A percentile compares a stretch with the other conserved stretches of the same genome.
These are phyloP conservation scores for Pseudozyma hubeiensis DNA, from an alignment of 1,284 basidiomycete genomes.

Conservation along the genomic window DNA sequence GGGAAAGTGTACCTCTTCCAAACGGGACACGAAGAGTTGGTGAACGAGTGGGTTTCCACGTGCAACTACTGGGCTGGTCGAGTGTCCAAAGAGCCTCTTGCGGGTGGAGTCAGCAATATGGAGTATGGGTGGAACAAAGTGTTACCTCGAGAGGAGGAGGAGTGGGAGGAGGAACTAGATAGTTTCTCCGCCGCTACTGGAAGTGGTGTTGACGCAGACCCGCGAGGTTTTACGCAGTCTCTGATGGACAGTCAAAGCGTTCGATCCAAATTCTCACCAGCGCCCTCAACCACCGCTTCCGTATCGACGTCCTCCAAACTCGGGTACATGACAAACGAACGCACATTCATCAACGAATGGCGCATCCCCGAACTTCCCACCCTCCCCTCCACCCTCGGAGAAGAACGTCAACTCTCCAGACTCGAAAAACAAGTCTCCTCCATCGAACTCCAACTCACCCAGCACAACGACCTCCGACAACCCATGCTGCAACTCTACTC, in stretches of 20 bases:
- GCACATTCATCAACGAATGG: conserved; percentile 91
- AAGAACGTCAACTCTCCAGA: conserved; percentile 78
- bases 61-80: conserved; percentile 99
- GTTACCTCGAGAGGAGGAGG: conserved; percentile 27
- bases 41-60: conserved; percentile 96
- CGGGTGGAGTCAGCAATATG: conserved; percentile 97
- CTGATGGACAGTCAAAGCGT: conserved; percentile 21
- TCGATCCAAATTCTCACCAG: conserved; percentile 12
- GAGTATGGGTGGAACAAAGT: conserved; percentile 97
- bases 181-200: conserved; percentile 1
- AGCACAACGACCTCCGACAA: conserved; percentile 84
- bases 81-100: conserved; percentile 88
- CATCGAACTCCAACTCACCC: conserved; percentile 81
- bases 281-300: conserved; percentile 8
- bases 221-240: too few species aligned
- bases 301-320: conserved; percentile 13
- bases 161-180: conserved; percentile 72
- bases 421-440: conserved; percentile 63
- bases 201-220: too few species aligned
- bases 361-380: conserved; percentile 85
- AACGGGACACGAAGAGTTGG: conserved; percentile 94
- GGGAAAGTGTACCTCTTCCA: conserved; percentile 96
- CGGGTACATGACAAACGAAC: conserved; percentile 71
- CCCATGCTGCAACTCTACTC: conserved; percentile 85
- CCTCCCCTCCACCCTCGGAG: conserved; percentile 85